Conservation (phyloP, 345 rosid species). For the Hypericum perforatum region DNA sequence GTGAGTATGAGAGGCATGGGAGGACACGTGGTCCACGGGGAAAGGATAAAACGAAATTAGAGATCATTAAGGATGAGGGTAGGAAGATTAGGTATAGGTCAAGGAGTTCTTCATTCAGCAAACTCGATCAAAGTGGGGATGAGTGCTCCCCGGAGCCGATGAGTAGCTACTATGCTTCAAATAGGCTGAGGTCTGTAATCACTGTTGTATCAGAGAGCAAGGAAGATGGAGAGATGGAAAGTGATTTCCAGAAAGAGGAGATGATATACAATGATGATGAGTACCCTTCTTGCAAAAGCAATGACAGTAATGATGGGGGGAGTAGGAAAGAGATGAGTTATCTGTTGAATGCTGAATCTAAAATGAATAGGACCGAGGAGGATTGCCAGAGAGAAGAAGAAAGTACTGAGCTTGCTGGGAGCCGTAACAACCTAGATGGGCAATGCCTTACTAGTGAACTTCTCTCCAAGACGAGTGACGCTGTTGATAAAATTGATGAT, state of each 20-base stretch:
- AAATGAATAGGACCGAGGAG: constrained; percentile 14
- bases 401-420: constrained; percentile 9
- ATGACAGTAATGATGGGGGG: constrained; percentile 33
- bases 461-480: constrained; percentile 13
- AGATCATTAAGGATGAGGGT: constrained; percentile 14
- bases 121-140: constrained; percentile 19
- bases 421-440: constrained; percentile 15
- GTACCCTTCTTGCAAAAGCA: constrained; percentile 45
- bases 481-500: constrained; percentile 27
- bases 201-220: constrained; percentile 20
- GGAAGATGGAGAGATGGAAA: constrained; percentile 17
- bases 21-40: constrained; percentile 26
- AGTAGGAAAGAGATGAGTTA: constrained; percentile 22
- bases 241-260: constrained; percentile 39
- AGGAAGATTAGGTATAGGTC: constrained; percentile 26
- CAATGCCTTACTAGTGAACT: constrained; percentile 8
- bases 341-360: constrained; percentile 16
- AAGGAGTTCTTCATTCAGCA: constrained; percentile 25
- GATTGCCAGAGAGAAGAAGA: constrained; percentile 26
- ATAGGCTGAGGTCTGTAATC: constrained; percentile 53
- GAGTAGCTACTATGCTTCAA: constrained; percentile 21
- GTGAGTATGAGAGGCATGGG: constrained; percentile 31
- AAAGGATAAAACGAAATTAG: constrained; percentile 14
- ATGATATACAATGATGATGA: constrained; percentile 39
- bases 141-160: constrained; percentile 27